A percentile compares a stretch with the other conserved stretches of the same genome.
phyloP scores from a whole-genome alignment of 108 stramenopile genomes.

The Cyclotella atomus region DNA sequence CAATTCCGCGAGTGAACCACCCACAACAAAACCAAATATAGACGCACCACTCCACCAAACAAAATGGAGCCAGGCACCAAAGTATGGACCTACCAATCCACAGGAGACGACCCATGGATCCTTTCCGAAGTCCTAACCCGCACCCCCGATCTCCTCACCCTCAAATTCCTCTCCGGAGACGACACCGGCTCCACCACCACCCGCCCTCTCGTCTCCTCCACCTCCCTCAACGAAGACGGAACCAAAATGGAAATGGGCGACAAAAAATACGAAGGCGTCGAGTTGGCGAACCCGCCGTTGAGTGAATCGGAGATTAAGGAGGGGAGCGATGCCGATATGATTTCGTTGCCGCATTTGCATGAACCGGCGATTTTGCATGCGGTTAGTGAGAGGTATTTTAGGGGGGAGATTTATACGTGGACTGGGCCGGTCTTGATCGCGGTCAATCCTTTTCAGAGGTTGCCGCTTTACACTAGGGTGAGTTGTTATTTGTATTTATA shows the following conservation, averaged over 20 bases:
- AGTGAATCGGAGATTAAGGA: slow-evolving; percentile 72
- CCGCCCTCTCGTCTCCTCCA: slow-evolving; percentile 42
- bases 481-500: slow-evolving; percentile 41
- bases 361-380: slow-evolving; percentile 98
- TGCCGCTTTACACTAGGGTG: slow-evolving; percentile 90
- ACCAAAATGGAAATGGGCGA: slow-evolving; percentile 33
- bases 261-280: slow-evolving; percentile 82
- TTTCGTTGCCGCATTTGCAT: slow-evolving; percentile 95
- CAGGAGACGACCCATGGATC: slow-evolving; percentile 89
- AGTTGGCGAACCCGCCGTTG: slow-evolving; percentile 82
- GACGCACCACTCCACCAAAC: too few relatives aligned
- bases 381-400: slow-evolving; percentile 85
- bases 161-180: slow-evolving; percentile 59
- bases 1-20: too few relatives aligned
- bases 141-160: slow-evolving; percentile 47
- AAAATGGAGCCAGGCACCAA: slow-evolving; percentile 89
- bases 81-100: slow-evolving; percentile 77
- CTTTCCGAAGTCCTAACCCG: slow-evolving; percentile 80
- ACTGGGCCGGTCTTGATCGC: slow-evolving; percentile 99
- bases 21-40: too few relatives aligned
- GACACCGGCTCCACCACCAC: slow-evolving; percentile 51
- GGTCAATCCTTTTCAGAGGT: slow-evolving; percentile 96
- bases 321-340: slow-evolving; percentile 92
- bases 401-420: slow-evolving; percentile 97
- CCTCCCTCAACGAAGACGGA: slow-evolving; percentile 42